These are phyloP conservation scores for Nicotiana rustica DNA, from an alignment of 305 asterid species.

Conservation along the genomic window DNA sequence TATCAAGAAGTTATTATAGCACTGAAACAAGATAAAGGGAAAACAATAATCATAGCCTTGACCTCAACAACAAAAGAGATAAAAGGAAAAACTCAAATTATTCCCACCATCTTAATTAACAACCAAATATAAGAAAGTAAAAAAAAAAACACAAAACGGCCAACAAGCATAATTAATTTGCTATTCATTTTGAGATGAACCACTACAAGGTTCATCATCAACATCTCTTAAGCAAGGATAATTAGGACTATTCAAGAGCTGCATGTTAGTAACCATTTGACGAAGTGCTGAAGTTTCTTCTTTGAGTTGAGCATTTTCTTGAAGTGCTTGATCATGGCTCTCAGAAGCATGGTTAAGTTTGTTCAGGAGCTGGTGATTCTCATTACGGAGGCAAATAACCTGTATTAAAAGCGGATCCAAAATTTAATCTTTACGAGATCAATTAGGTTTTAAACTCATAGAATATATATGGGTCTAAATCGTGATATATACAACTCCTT, in stretches of 20 bases:
- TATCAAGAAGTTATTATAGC: not conserved
- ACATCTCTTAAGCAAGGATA: slow-evolving; percentile 37
- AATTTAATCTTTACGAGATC: not conserved
- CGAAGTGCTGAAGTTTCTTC: slow-evolving; percentile 54
- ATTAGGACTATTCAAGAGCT: slow-evolving; percentile 43
- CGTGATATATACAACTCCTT: not conserved
- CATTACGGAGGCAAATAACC: slow-evolving; percentile 82
- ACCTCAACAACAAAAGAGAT: slow-evolving; percentile 20
- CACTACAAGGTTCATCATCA: slow-evolving; percentile 60
- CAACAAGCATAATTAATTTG: not conserved
- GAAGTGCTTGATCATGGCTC: slow-evolving; percentile 41
- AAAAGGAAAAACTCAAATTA: slow-evolving; percentile 20
- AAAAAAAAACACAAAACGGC: too few species aligned
- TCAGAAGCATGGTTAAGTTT: slow-evolving; percentile 54
- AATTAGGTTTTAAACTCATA: not conserved
- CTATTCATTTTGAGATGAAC: slow-evolving; percentile 47
- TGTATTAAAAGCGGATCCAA: slow-evolving; percentile 47
- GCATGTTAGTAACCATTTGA: slow-evolving; percentile 52
- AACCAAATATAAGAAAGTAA: not conserved
- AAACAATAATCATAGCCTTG: not conserved
- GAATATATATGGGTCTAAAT: not conserved
- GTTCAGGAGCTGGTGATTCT: slow-evolving; percentile 79
- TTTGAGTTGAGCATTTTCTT: slow-evolving; percentile 56
- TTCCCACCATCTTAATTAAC: slow-evolving; percentile 8
- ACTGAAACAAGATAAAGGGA: not conserved